A percentile compares a stretch with the other conserved stretches of the same genome.
These are phyloP conservation scores for Mycena galericulata DNA, from an alignment of 768 basidiomycete species.

Conservation along the genomic window DNA sequence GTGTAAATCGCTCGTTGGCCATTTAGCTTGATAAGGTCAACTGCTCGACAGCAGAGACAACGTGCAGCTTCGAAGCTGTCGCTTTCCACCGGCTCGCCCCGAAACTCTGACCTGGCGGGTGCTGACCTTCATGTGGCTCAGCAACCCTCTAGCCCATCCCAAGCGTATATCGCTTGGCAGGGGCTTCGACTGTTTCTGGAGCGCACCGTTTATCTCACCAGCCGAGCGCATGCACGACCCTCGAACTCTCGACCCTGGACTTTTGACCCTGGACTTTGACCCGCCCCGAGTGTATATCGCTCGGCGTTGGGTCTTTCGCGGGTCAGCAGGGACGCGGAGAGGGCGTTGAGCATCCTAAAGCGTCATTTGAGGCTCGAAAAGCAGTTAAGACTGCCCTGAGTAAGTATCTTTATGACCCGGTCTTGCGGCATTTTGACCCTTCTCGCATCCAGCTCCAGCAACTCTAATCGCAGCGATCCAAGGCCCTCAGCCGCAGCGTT, in stretches of 20 bases:
- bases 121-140: too few species aligned
- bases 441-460: not conserved
- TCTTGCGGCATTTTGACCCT: not conserved
- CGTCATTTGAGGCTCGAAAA: not conserved
- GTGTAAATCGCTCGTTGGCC: not conserved
- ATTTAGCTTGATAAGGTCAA: not conserved
- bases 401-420: not conserved
- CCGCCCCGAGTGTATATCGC: not conserved
- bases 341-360: too few species aligned
- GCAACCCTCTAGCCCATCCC: not conserved
- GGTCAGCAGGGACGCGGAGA: too few species aligned
- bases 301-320: not conserved
- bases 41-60: too few species aligned
- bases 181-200: not conserved
- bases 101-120: too few species aligned
- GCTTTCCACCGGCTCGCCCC: too few species aligned
- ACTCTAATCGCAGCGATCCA: not conserved
- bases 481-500: not conserved
- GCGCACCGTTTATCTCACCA: not conserved
- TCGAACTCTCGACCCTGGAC: too few species aligned
- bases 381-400: too few species aligned
- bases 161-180: not conserved
- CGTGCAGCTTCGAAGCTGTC: too few species aligned
- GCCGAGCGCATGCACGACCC: not conserved
- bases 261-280: not conserved